Percentiles rank a stretch among this genome's conserved stretches.
Conservation (phyloP, 2,329 filamentous ascomycete species). For the Trichoderma polysporum region DNA sequence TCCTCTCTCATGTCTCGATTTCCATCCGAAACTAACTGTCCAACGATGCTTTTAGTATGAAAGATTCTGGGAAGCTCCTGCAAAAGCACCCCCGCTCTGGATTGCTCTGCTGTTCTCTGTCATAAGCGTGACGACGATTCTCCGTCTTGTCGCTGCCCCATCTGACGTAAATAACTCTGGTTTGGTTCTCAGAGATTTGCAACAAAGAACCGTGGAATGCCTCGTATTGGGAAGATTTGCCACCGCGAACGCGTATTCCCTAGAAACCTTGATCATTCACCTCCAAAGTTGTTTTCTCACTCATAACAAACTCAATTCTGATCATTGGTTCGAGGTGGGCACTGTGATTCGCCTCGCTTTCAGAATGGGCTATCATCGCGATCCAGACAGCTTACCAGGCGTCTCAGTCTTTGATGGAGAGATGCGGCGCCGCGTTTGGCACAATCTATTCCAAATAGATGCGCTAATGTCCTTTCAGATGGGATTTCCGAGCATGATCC, state of each 20-base stretch:
- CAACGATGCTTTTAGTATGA: not conserved
- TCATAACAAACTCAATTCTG: not conserved
- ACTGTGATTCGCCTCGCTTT: constrained; percentile 6
- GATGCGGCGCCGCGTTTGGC: constrained; percentile 9
- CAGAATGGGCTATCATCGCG: constrained; percentile 5
- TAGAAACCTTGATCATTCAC: not conserved
- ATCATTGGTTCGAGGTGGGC: constrained; percentile 13
- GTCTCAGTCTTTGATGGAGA: constrained; percentile 11
- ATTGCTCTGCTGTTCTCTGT: not conserved
- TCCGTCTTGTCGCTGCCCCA: not conserved
- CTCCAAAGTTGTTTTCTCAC: not conserved
- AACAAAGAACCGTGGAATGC: not conserved
- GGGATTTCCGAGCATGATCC: constrained; percentile 9
- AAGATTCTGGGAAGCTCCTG: constrained; percentile 3
- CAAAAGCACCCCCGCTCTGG: constrained; percentile 2
- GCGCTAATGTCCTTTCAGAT: constrained; percentile 11
- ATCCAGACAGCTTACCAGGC: not conserved
- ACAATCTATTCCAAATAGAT: constrained; percentile 5
- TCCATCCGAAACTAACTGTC: not conserved
- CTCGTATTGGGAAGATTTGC: not conserved
- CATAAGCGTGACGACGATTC: not conserved
- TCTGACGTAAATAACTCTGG: not conserved
- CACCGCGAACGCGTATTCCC: not conserved
- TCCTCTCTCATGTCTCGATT: too few species aligned
- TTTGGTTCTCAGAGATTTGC: not conserved